phyloP scores from a whole-genome alignment of 345 rosid genomes.

The Jatropha curcas region DNA sequence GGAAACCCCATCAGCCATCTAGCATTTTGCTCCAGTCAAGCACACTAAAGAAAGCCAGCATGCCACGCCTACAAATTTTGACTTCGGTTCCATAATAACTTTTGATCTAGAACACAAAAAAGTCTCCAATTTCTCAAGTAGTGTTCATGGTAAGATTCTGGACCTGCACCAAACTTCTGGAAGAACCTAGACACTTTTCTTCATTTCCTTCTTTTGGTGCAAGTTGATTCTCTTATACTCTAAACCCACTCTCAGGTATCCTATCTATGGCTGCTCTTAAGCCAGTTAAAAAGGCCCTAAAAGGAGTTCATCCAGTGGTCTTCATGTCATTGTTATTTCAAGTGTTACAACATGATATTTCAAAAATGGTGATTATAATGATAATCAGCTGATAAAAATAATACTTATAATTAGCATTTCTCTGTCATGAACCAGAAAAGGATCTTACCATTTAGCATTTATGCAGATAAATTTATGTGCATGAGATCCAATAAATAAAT shows the following conservation, averaged over 20 bases:
- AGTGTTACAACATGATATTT: not conserved
- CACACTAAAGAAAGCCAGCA: not conserved
- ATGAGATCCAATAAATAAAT: slow-evolving; percentile 89
- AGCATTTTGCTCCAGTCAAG: not conserved
- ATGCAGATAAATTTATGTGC: slow-evolving; percentile 66
- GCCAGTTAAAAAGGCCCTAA: not conserved
- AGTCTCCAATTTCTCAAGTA: not conserved
- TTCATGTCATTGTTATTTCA: not conserved
- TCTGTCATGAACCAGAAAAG: not conserved
- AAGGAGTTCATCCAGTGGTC: not conserved
- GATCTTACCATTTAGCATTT: slow-evolving; percentile 64
- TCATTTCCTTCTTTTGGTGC: not conserved
- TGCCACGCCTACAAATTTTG: too few relatives aligned
- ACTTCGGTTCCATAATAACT: not conserved
- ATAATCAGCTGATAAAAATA: not conserved
- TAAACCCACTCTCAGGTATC: not conserved
- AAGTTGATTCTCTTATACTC: not conserved
- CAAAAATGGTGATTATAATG: not conserved
- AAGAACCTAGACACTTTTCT: not conserved
- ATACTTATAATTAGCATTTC: not conserved
- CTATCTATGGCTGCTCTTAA: not conserved
- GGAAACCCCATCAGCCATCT: not conserved
- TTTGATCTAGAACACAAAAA: not conserved
- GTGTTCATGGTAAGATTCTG: not conserved
- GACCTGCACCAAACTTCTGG: not conserved